A percentile compares a stretch with the other conserved stretches of the same genome.
Evolutionary conservation across 257 asterid genomes (phyloP).

Genomic region (Coffea eugenioides): DNA sequence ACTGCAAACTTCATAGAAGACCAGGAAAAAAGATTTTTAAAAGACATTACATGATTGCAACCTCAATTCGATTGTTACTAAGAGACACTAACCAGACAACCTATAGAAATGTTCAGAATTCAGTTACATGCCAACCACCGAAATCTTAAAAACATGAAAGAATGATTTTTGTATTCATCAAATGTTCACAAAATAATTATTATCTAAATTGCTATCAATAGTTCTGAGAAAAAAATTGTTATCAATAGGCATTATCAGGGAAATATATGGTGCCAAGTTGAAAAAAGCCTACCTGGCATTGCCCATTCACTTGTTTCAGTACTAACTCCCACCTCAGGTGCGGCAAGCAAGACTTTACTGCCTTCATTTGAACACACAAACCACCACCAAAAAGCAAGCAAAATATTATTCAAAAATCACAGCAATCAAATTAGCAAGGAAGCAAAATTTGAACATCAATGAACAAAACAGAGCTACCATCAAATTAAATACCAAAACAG

Average conservation of each 20-base stretch:
- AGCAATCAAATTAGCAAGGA: not conserved
- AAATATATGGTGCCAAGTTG: too few relatives aligned
- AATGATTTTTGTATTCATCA: too few relatives aligned
- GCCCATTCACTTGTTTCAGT: conserved; percentile 83
- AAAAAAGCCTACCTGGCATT: conserved; percentile 61
- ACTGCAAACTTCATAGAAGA: not conserved
- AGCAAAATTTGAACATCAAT: not conserved
- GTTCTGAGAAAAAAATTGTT: too few relatives aligned
- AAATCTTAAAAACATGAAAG: too few relatives aligned
- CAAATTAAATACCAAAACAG: not conserved
- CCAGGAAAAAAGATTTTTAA: not conserved
- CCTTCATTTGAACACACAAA: conserved; percentile 35
- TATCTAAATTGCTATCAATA: too few relatives aligned
- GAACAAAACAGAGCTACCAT: not conserved
- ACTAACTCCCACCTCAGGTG: conserved; percentile 65
- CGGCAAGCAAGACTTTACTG: conserved; percentile 45
- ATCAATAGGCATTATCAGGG: too few relatives aligned
- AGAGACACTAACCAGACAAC: not conserved
- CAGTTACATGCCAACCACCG: too few relatives aligned
- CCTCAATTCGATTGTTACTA: not conserved
- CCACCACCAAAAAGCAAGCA: not conserved
- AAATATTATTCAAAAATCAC: not conserved
- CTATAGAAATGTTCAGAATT: too few relatives aligned
- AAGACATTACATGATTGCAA: not conserved
- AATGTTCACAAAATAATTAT: too few relatives aligned